A percentile compares a stretch with the other conserved stretches of the same genome.
phyloP scores from a whole-genome alignment of 352 stramenopile species.

The Phytophthora meadii region DNA sequence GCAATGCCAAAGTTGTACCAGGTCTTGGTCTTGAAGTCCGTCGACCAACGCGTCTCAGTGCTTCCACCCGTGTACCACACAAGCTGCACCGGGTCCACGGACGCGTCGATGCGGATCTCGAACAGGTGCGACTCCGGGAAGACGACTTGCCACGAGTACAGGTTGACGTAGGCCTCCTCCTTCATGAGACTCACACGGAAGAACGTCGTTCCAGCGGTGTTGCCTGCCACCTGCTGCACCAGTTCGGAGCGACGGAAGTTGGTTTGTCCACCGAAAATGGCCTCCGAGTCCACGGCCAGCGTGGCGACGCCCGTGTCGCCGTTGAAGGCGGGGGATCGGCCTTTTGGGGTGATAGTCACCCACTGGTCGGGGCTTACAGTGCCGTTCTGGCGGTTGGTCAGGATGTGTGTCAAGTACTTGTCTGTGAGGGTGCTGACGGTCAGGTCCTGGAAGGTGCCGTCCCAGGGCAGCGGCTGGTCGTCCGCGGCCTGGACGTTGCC shows the following conservation, averaged over 20 bases:
- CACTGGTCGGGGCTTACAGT: conserved; percentile 53
- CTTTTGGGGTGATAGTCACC: conserved; percentile 49
- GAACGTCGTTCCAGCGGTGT: conserved; percentile 54
- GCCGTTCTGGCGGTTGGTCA: conserved; percentile 62
- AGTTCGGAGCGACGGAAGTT: conserved; percentile 77
- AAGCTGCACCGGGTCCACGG: conserved; percentile 54
- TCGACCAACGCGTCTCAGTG: conserved; percentile 58
- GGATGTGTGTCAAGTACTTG: conserved; percentile 75
- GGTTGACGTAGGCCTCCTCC: conserved; percentile 45
- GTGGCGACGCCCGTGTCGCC: conserved; percentile 67
- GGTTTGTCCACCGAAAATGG: conserved; percentile 61
- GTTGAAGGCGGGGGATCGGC: conserved; percentile 64
- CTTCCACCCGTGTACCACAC: conserved; percentile 59
- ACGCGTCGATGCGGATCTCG: conserved; percentile 68
- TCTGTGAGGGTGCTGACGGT: conserved; percentile 57
- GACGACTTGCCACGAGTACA: conserved; percentile 62
- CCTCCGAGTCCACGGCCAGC: conserved; percentile 60
- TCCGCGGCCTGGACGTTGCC: conserved; percentile 25
- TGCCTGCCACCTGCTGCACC: conserved; percentile 58
- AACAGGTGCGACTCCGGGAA: conserved; percentile 72
- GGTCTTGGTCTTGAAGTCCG: conserved; percentile 55
- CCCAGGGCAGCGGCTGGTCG: conserved; percentile 58
- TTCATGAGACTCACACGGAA: conserved; percentile 71
- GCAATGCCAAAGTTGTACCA: conserved; percentile 81
- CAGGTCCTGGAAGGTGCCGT: conserved; percentile 58